Evolutionary conservation across 345 rosid genomes (phyloP).

Genomic region (Capsella bursapastoris): DNA sequence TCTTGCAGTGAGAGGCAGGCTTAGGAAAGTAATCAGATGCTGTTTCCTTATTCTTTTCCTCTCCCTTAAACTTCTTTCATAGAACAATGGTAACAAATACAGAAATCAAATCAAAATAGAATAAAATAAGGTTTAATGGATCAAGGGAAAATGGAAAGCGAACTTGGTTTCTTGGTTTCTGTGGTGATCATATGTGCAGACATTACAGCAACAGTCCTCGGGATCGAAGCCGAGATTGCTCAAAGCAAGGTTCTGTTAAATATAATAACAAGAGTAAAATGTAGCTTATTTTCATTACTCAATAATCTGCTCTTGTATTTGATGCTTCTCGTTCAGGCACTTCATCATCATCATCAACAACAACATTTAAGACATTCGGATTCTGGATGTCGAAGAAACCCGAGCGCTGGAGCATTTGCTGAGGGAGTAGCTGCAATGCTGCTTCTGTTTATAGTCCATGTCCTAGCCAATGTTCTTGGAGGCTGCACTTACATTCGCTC

Average conservation of each 20-base stretch:
- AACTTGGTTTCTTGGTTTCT: constrained; percentile 45
- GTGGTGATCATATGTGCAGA: constrained; percentile 49
- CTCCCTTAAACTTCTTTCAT: constrained; percentile 28
- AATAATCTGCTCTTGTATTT: neutral
- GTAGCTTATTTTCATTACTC: neutral
- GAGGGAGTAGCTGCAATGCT: constrained; percentile 75
- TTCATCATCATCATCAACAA: constrained; percentile 54
- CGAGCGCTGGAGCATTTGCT: constrained; percentile 71
- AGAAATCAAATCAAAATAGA: constrained; percentile 7
- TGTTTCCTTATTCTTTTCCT: constrained; percentile 32
- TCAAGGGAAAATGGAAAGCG: constrained; percentile 39
- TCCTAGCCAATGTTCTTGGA: constrained; percentile 61
- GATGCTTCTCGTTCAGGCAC: constrained; percentile 37
- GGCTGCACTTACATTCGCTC: constrained; percentile 75
- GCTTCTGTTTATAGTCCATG: constrained; percentile 66
- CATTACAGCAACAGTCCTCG: constrained; percentile 45
- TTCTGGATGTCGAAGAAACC: constrained; percentile 68
- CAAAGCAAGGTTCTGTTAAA: constrained; percentile 44
- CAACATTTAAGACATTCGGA: constrained; percentile 60
- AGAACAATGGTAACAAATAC: constrained; percentile 32
- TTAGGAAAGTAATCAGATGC: constrained; percentile 45
- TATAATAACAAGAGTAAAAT: neutral
- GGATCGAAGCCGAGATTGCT: constrained; percentile 48
- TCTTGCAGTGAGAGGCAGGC: constrained; percentile 22
- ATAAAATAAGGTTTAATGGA: neutral